Evolutionary conservation across 2,329 filamentous ascomycete species (phyloP), one percentile per base, ranked within the genome.

Genomic region (Colletotrichum sp.): DNA sequence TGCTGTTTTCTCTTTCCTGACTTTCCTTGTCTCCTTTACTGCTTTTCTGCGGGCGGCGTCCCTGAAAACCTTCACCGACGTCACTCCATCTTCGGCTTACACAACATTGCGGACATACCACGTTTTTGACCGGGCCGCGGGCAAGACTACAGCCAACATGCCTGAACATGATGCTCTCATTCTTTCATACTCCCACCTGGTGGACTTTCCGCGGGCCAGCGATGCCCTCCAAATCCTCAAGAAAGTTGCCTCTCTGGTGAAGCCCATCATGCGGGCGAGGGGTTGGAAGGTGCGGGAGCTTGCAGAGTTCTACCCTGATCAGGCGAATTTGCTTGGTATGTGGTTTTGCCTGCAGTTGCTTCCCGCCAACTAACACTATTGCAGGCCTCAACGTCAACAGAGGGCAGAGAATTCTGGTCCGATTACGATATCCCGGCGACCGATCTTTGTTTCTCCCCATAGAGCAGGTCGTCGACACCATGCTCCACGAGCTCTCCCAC

Each of bases 401-500:
- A 21, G 96, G 95, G 7, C 89, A 93, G 81, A 94, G 93, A 82
- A 98, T 99, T 78, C 94, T 95, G 78, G 88, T 99, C 26, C 92
- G 96, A 59, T 87, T 99, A 74, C 93, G 96, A 72, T 93, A 97
- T 83, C 88, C 94, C 7, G 88, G 91, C 79, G 95, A 98, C 82
- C 89, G 91, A 12, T 92, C 88, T 52, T 93, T 95, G 79, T 99
- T 99, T 81, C 84, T 98, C 24, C 93, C 94, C 2, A 86, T 96
- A 73, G 95, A 98, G 81, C 88, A 94, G 78, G 90, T 98, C 9
- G 89, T 95, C 59, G 96, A 98, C 83, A 99, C 96, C 0, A 94
- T 99, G 92, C 91, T 99, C 24, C 96, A 99, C 82, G 96, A 99
- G 87, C 91, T 99, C 4, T 93, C 92, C n/a, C 96, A 99, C 81